These are phyloP conservation scores for Tetrahymena borealis DNA, from an alignment of 73 alveolate genomes.

Conservation along the genomic window DNA sequence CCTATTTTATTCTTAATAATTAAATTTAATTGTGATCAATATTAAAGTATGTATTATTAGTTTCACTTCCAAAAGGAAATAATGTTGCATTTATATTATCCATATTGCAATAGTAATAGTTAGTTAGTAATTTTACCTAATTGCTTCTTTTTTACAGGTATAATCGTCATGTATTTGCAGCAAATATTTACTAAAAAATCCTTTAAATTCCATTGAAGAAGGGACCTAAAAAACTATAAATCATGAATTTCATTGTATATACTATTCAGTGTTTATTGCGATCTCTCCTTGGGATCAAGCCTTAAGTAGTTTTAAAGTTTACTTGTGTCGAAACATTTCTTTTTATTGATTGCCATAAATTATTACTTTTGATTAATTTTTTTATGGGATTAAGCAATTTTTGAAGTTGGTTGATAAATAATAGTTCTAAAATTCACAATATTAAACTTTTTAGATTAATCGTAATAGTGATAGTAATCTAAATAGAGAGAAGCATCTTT, in stretches of 20 bases:
- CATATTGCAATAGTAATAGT: too few relatives aligned
- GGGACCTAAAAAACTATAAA: neutral
- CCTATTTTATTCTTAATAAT: neutral
- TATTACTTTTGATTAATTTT: neutral
- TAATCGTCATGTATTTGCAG: neutral
- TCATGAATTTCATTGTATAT: neutral
- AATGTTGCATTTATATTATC: too few relatives aligned
- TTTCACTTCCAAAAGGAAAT: too few relatives aligned
- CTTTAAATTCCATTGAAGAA: neutral
- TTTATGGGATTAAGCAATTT: too few relatives aligned
- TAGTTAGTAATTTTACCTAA: neutral
- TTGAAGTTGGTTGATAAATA: too few relatives aligned
- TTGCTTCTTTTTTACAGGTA: neutral
- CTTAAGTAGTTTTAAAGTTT: neutral
- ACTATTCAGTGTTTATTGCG: neutral
- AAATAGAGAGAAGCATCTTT: too few relatives aligned
- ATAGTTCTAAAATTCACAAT: too few relatives aligned
- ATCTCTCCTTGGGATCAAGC: neutral
- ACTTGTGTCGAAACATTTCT: neutral
- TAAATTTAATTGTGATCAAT: neutral
- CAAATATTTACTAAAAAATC: neutral
- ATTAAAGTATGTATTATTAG: neutral
- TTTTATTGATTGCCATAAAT: neutral
- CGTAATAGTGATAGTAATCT: too few relatives aligned
- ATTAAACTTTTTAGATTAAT: too few relatives aligned